Evolutionary conservation across 495 filamentous ascomycete species (phyloP).

Genomic region (Neurospora sp.): DNA sequence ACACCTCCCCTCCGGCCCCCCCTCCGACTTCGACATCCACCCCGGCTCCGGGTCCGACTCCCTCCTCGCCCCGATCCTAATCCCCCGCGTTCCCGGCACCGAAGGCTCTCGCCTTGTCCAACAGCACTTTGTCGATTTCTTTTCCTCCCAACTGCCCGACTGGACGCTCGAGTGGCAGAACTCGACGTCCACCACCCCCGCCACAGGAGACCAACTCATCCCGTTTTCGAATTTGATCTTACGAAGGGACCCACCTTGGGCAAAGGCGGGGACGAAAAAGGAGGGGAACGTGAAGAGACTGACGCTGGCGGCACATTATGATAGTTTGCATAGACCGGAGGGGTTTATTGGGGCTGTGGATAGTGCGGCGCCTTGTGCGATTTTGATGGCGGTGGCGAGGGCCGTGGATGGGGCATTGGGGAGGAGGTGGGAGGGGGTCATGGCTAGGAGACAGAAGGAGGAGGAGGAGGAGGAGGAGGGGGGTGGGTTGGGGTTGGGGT

Average conservation of each 20-base stretch:
- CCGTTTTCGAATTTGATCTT: slow-evolving; percentile 84
- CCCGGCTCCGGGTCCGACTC: slow-evolving; percentile 53
- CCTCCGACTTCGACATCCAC: slow-evolving; percentile 68
- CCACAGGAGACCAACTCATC: slow-evolving; percentile 53
- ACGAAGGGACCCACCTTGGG: slow-evolving; percentile 82
- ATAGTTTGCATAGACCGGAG: slow-evolving; percentile 67
- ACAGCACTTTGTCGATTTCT: slow-evolving; percentile 76
- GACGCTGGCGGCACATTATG: slow-evolving; percentile 90
- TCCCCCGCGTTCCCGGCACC: slow-evolving; percentile 80
- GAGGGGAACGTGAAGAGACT: slow-evolving; percentile 68
- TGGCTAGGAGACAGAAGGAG: slow-evolving; percentile 31
- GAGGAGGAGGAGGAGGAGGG: slow-evolving; percentile 51
- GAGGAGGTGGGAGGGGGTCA: slow-evolving; percentile 68
- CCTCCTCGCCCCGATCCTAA: slow-evolving; percentile 83
- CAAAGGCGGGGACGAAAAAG: slow-evolving; percentile 8
- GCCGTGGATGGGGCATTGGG: slow-evolving; percentile 70
- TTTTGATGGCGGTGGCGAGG: slow-evolving; percentile 77
- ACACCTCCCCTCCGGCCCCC: slow-evolving; percentile 53
- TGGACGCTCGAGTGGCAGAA: slow-evolving; percentile 83
- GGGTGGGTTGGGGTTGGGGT: slow-evolving; percentile 54
- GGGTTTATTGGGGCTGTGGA: slow-evolving; percentile 94
- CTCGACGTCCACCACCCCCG: slow-evolving; percentile 70
- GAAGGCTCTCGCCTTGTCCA: slow-evolving; percentile 49
- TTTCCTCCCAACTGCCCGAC: slow-evolving; percentile 55
- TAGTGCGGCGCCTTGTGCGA: slow-evolving; percentile 85